These are phyloP conservation scores for Dipteronia dyeriana DNA, from an alignment of 345 rosid species.

Conservation along the genomic window DNA sequence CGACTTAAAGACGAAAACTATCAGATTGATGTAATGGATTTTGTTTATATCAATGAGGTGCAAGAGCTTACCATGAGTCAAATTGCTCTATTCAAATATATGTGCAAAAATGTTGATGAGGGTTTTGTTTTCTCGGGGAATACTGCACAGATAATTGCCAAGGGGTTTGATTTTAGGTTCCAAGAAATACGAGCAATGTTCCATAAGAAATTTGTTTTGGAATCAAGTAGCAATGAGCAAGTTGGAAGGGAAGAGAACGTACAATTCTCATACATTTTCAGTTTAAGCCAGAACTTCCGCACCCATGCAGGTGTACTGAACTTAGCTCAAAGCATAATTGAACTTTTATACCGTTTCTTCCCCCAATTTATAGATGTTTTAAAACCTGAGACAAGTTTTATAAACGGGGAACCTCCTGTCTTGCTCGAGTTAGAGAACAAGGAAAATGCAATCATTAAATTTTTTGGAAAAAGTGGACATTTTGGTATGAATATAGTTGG, in stretches of 20 bases:
- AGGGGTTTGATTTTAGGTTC: slow-evolving; percentile 53
- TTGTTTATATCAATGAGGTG: slow-evolving; percentile 64
- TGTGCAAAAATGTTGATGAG: slow-evolving; percentile 42
- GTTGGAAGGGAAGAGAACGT: slow-evolving; percentile 31
- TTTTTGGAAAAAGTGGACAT: slow-evolving; percentile 38
- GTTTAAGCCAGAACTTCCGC: slow-evolving; percentile 51
- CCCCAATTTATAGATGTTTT: slow-evolving; percentile 38
- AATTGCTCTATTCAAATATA: slow-evolving; percentile 46
- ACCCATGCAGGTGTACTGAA: slow-evolving; percentile 52
- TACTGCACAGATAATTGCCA: slow-evolving; percentile 25
- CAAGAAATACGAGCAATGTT: slow-evolving; percentile 47
- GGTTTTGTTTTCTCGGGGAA: slow-evolving; percentile 60
- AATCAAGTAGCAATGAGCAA: neutral
- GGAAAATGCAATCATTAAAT: slow-evolving; percentile 37
- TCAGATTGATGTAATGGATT: slow-evolving; percentile 39
- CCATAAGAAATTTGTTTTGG: slow-evolving; percentile 38
- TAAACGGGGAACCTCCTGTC: slow-evolving; percentile 55
- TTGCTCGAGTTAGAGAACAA: slow-evolving; percentile 37
- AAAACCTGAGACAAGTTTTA: slow-evolving; percentile 38
- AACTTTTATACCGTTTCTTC: slow-evolving; percentile 48
- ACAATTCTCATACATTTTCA: slow-evolving; percentile 35
- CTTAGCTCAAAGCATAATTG: slow-evolving; percentile 52
- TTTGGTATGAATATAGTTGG: slow-evolving; percentile 27
- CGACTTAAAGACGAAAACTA: slow-evolving; percentile 36
- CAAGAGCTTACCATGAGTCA: slow-evolving; percentile 65